phyloP scores from a whole-genome alignment of 495 filamentous ascomycete species.

The Lophium mytilinum region DNA sequence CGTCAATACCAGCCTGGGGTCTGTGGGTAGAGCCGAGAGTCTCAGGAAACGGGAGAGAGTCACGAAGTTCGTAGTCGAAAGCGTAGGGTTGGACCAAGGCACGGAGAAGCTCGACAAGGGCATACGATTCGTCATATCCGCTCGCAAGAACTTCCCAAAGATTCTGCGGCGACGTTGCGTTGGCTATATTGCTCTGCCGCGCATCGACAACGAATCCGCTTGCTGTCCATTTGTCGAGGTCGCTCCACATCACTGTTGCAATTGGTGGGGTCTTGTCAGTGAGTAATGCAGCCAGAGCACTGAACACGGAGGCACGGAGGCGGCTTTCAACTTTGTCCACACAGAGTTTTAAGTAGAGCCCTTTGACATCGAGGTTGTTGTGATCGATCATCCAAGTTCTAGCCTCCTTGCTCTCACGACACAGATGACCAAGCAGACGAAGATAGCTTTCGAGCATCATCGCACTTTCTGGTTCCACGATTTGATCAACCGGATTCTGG shows the following conservation, averaged over 20 bases:
- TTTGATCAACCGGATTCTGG: constrained; percentile 54
- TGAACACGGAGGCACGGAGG: constrained; percentile 69
- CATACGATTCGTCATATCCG: constrained; percentile 71
- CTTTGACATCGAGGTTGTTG: constrained; percentile 52
- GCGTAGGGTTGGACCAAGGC: constrained; percentile 56
- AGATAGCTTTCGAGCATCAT: constrained; percentile 93
- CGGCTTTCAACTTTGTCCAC: constrained; percentile 60
- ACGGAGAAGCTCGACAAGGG: constrained; percentile 67
- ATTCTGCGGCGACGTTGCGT: constrained; percentile 22
- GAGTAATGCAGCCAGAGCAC: constrained; percentile 57
- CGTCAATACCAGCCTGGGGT: constrained; percentile 71
- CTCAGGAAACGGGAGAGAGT: constrained; percentile 80
- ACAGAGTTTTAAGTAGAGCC: constrained; percentile 60
- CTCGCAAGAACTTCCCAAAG: constrained; percentile 48
- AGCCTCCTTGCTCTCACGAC: constrained; percentile 56
- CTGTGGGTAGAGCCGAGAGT: constrained; percentile 69
- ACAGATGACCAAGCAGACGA: constrained; percentile 72
- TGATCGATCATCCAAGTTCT: constrained; percentile 62
- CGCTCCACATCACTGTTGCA: constrained; percentile 59
- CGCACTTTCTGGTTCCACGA: constrained; percentile 72
- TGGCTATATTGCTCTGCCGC: constrained; percentile 27
- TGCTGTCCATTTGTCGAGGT: constrained; percentile 57
- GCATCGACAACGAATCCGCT: constrained; percentile 13
- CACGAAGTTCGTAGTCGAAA: constrained; percentile 52
- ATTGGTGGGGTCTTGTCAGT: constrained; percentile 52